Percentiles rank a stretch among this genome's conserved stretches.
These are phyloP conservation scores for Globisporangium apiculatum DNA, from an alignment of 352 stramenopile species.

Conservation along the genomic window DNA sequence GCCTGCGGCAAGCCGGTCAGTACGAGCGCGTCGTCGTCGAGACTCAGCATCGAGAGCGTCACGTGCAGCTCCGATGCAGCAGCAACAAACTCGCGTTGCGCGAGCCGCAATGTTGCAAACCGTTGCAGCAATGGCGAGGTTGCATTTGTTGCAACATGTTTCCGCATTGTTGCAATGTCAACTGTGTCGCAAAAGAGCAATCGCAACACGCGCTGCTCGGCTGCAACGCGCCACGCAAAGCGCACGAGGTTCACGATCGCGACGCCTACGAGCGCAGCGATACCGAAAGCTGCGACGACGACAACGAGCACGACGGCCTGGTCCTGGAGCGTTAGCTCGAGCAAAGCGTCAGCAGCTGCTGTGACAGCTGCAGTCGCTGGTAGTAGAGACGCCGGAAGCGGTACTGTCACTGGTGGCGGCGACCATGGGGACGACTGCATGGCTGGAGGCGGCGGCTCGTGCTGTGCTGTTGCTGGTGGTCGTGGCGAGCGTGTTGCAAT, in stretches of 20 bases:
- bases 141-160: conserved; percentile 26
- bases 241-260: conserved; percentile 32
- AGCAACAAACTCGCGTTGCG: conserved; percentile 19
- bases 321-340: conserved; percentile 51
- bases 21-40: conserved; percentile 31
- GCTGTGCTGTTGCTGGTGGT: neutral
- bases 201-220: conserved; percentile 33
- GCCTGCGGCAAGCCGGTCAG: conserved; percentile 29
- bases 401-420: too few species aligned
- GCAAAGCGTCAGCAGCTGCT: conserved; percentile 13
- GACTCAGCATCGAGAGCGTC: conserved; percentile 26
- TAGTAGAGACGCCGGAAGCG: neutral
- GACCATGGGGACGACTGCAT: neutral
- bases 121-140: conserved; percentile 31
- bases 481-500: neutral
- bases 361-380: neutral
- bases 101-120: conserved; percentile 7
- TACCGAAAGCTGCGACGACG: conserved; percentile 31
- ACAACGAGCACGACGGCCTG: conserved; percentile 49
- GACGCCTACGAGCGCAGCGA: conserved; percentile 29
- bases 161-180: conserved; percentile 22
- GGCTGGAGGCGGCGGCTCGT: neutral
- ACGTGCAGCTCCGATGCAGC: conserved; percentile 25
- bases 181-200: conserved; percentile 35
- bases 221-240: conserved; percentile 33